These are phyloP conservation scores for Diaporthe sp. DNA, from an alignment of 2,329 filamentous ascomycete genomes.

Conservation along the genomic window DNA sequence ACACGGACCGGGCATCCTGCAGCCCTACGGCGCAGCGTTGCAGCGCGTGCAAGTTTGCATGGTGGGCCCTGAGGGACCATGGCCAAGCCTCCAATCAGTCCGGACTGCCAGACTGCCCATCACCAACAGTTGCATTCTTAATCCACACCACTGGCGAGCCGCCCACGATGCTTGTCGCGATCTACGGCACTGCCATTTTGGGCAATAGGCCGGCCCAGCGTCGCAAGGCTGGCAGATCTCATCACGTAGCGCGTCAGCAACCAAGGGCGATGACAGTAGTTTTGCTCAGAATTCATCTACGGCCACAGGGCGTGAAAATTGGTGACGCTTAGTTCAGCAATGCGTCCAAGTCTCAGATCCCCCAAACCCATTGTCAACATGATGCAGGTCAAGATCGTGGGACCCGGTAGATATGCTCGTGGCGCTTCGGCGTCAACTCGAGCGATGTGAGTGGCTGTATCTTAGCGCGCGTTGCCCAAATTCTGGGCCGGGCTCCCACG, in stretches of 20 bases:
- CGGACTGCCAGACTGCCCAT: background rate
- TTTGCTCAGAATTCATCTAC: background rate
- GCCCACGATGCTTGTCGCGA: slow-evolving; percentile 19
- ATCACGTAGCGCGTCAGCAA: background rate
- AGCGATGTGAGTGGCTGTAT: slow-evolving; percentile 24
- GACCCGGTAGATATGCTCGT: background rate
- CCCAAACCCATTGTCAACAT: background rate
- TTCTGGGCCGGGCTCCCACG: slow-evolving; percentile 16
- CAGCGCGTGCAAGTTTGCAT: background rate
- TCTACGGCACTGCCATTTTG: background rate
- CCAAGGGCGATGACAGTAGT: background rate
- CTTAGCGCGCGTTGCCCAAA: slow-evolving; percentile 10
- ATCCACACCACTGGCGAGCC: slow-evolving; percentile 19
- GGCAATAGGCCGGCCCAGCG: background rate
- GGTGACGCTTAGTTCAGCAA: background rate
- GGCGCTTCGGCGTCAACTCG: slow-evolving; percentile 35
- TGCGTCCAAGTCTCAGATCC: background rate
- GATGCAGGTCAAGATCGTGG: background rate
- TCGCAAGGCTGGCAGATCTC: background rate
- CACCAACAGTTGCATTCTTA: slow-evolving; percentile 13
- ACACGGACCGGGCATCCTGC: background rate
- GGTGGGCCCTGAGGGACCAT: background rate
- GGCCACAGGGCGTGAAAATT: too few species aligned
- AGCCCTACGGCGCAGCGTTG: slow-evolving; percentile 32
- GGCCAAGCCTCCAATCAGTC: background rate